Conservation (phyloP, 805 yeast species). For the Wickerhamomyces chambardii region DNA sequence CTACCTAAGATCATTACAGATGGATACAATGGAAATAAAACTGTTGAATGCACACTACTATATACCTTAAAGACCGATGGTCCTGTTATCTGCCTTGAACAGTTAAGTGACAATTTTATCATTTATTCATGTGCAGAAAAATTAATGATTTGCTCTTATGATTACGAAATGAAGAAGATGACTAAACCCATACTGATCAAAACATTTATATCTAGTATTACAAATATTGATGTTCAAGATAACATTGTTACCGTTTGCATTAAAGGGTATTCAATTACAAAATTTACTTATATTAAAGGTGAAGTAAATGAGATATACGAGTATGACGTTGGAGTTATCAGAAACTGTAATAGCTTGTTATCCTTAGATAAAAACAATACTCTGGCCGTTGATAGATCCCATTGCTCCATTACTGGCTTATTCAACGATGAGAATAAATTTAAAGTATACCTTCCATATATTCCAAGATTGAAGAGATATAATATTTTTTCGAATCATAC, state of each 20-base stretch:
- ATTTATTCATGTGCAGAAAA: conserved; percentile 11
- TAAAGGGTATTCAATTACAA: conserved; percentile 17
- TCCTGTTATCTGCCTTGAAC: conserved; percentile 13
- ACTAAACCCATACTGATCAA: conserved; percentile 5
- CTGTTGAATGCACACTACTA: conserved; percentile 9
- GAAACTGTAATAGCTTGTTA: conserved; percentile 12
- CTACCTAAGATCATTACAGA: conserved; percentile 6
- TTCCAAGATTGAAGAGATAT: conserved; percentile 23
- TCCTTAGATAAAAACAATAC: conserved; percentile 3
- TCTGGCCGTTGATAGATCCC: conserved; percentile 14
- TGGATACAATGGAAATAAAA: not conserved
- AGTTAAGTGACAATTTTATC: conserved; percentile 7
- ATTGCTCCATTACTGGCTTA: conserved; percentile 9
- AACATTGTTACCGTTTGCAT: conserved; percentile 18
- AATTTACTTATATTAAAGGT: conserved; percentile 9
- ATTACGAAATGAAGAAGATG: conserved; percentile 7
- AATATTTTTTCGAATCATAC: too few relatives aligned
- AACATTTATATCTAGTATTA: conserved; percentile 6
- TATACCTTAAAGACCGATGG: conserved; percentile 11
- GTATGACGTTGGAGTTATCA: conserved; percentile 9
- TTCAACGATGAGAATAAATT: conserved; percentile 8
- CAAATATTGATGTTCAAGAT: conserved; percentile 14
- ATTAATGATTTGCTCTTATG: conserved; percentile 7
- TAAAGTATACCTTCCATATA: conserved; percentile 15
- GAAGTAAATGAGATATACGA: conserved; percentile 6